phyloP scores from a whole-genome alignment of 371 early-diverging fungal species.

The Circinella minor region DNA sequence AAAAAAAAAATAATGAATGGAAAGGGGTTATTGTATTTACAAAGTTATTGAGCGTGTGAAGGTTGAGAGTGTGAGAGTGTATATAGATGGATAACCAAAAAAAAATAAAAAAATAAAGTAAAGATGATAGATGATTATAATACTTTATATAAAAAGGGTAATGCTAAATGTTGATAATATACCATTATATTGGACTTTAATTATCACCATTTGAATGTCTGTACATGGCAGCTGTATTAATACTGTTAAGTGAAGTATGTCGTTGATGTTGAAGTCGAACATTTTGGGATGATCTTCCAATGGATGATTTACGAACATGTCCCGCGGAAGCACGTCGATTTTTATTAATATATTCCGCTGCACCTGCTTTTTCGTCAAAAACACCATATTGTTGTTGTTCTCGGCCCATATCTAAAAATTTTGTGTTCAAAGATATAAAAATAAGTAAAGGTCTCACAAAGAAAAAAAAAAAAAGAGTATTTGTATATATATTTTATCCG shows the following conservation, averaged over 20 bases:
- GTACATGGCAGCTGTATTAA: background rate
- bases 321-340: conserved; percentile 13
- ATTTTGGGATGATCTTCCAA: conserved; percentile 7
- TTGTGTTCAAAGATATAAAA: background rate
- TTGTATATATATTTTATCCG: background rate
- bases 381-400: background rate
- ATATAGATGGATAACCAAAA: background rate
- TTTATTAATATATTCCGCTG: background rate
- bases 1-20: background rate
- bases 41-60: background rate
- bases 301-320: conserved; percentile 6
- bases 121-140: background rate
- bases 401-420: background rate
- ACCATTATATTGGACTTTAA: background rate
- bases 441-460: background rate
- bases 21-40: background rate
- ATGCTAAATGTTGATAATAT: background rate
- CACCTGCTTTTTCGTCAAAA: conserved; percentile 3
- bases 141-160: too few relatives aligned
- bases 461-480: background rate
- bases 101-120: background rate
- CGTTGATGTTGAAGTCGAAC: conserved; percentile 4
- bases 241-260: conserved; percentile 5
- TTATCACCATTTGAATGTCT: background rate
- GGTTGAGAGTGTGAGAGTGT: background rate